These are phyloP conservation scores for Geotrichum carabidarum DNA, from an alignment of 1,139 yeast genomes.

Conservation along the genomic window DNA sequence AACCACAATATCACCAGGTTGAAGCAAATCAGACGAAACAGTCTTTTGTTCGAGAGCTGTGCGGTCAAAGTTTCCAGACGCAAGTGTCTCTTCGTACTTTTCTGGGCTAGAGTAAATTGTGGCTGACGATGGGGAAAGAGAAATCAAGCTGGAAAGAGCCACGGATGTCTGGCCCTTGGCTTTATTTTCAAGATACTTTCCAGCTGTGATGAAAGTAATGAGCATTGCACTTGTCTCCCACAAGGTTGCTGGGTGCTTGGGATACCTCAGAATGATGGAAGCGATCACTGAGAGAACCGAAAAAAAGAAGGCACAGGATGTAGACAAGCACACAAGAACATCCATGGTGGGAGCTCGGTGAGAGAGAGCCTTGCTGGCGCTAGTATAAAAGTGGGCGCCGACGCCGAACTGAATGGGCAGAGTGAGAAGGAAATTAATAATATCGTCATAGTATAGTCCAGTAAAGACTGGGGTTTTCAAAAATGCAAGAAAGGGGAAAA, in stretches of 20 bases:
- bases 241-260: constrained; percentile 57
- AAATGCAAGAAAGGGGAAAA: constrained; percentile 28
- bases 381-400: constrained; percentile 59
- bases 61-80: constrained; percentile 13
- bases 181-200: constrained; percentile 83
- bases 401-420: constrained; percentile 64
- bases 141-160: constrained; percentile 73
- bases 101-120: constrained; percentile 42
- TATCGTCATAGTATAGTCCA: constrained; percentile 43
- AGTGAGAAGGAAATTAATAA: constrained; percentile 59
- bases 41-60: constrained; percentile 29
- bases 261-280: constrained; percentile 37
- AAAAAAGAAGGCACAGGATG: constrained; percentile 70
- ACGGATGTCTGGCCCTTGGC: constrained; percentile 94
- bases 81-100: constrained; percentile 19
- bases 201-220: constrained; percentile 73
- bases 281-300: constrained; percentile 57
- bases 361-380: constrained; percentile 59
- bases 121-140: constrained; percentile 77
- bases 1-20: constrained; percentile 68
- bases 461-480: constrained; percentile 29
- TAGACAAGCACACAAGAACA: constrained; percentile 77
- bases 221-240: constrained; percentile 89
- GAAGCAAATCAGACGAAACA: constrained; percentile 70
- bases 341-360: constrained; percentile 94